phyloP scores from a whole-genome alignment of 352 stramenopile species.

The Plasmopara halstedii region DNA sequence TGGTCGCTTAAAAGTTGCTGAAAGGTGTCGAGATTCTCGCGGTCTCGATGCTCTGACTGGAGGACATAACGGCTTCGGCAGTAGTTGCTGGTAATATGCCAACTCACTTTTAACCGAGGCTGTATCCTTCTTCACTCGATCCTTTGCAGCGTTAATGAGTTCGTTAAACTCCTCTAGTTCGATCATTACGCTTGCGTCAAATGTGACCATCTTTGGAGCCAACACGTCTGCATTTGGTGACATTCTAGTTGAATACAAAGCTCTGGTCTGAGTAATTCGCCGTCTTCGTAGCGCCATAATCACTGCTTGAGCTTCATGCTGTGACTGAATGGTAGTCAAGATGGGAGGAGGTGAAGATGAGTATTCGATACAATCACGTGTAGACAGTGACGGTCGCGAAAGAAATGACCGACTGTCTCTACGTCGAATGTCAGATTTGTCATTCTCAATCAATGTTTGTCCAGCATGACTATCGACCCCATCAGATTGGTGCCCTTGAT shows the following conservation, averaged over 20 bases:
- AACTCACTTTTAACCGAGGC: slow-evolving; percentile 41
- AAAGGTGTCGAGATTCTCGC: slow-evolving; percentile 6
- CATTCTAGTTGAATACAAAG: not conserved
- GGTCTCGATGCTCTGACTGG: not conserved
- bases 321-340: slow-evolving; percentile 17
- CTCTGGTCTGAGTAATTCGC: slow-evolving; percentile 4
- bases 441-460: not conserved
- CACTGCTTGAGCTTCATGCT: slow-evolving; percentile 27
- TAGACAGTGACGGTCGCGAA: slow-evolving; percentile 6
- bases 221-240: slow-evolving; percentile 2
- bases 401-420: not conserved
- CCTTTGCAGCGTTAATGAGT: slow-evolving; percentile 38
- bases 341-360: not conserved
- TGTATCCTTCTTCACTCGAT: slow-evolving; percentile 24
- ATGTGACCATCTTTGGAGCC: slow-evolving; percentile 23
- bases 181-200: slow-evolving; percentile 25
- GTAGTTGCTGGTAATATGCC: slow-evolving; percentile 44
- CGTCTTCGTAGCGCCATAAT: slow-evolving; percentile 31
- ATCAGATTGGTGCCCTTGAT: not conserved
- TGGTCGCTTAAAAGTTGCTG: slow-evolving; percentile 4
- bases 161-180: slow-evolving; percentile 51
- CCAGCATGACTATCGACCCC: not conserved
- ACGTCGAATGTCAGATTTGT: not conserved
- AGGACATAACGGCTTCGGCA: slow-evolving; percentile 19
- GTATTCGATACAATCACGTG: not conserved